Base-by-base conservation (phyloP, 805 yeast genomes). In the Candida nitratophila region DNA sequence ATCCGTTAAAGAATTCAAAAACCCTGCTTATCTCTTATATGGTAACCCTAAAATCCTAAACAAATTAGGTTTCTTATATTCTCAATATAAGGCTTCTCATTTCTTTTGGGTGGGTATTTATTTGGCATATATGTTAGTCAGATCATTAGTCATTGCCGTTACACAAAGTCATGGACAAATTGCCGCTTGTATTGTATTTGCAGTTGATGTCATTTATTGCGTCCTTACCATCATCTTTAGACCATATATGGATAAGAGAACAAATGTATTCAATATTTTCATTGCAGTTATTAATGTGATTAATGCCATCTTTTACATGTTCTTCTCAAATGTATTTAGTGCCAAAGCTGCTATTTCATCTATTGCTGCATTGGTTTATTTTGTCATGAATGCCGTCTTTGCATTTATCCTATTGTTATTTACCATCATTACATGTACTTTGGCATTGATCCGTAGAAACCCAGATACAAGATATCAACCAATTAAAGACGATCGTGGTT, bases 401-500 rank as follows among this genome's bases (percentile, higher is more conserved):
- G 91, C 97, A 3, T 71, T 87, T 51, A 75, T 86, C 55, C 73
- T 91, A 56, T 68, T 93, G 60, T 69, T 93, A 40, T 83, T 90
- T 73, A 89, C 96, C 39, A 81, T 93, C 54, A 79, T 89, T 33
- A 86, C 96, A 1, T 90, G 98, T 68, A 70, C 81, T 6, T 69
- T 88, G 64, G 96, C 96, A 0, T 64, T 93, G 55, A 52, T 90
- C 29, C 83, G 85, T 63, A 88, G 85, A 71, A 89, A 93, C 63
- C 98, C 99, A 43, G 99, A 93, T 65, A 79, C 91, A 10, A 77
- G 96, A 54, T 93, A 93, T 69, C 91, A 88, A 68, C 98, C 96
- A 49, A 85, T 91, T 84, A 85, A 84, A 55, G 99, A 93, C 64
- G 99, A 93, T 60, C 79, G 99, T 61, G 93, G 86, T 42, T 86